Conservation (phyloP, 768 basidiomycete species). For the Suillus alpinus region DNA sequence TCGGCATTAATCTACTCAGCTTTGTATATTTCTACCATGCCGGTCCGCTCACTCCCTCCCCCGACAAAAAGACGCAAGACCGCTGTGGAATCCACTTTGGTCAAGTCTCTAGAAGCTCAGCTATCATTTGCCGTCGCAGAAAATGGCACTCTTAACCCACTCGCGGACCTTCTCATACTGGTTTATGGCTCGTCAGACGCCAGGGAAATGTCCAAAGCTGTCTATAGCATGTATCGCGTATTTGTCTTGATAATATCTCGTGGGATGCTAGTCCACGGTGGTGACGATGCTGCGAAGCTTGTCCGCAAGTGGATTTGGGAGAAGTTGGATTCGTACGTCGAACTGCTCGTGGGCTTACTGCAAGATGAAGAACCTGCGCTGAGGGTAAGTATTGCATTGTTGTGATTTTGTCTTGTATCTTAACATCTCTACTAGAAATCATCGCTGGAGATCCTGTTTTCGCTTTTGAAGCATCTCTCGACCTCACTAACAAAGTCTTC, state of each 20-base stretch:
- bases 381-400: constrained; percentile 48
- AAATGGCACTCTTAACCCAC: constrained; percentile 68
- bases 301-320: constrained; percentile 83
- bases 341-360: constrained; percentile 65
- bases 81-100: constrained; percentile 18
- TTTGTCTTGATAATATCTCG: constrained; percentile 63
- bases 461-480: constrained; percentile 76
- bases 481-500: constrained; percentile 49
- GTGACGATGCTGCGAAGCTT: constrained; percentile 50
- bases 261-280: constrained; percentile 50
- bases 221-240: constrained; percentile 80
- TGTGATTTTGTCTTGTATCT: background rate
- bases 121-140: constrained; percentile 51
- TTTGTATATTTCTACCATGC: constrained; percentile 17
- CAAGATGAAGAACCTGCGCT: constrained; percentile 75
- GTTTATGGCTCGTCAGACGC: constrained; percentile 47
- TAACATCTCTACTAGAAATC: constrained; percentile 47
- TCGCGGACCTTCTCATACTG: constrained; percentile 72
- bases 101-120: constrained; percentile 52
- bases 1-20: background rate
- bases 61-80: constrained; percentile 50
- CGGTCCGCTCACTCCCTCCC: constrained; percentile 48
- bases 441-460: constrained; percentile 72
- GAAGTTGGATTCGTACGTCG: constrained; percentile 65
- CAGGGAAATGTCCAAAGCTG: constrained; percentile 62